These are phyloP conservation scores for Trichoderma hamatum DNA, from an alignment of 2,329 filamentous ascomycete genomes.

Conservation along the genomic window DNA sequence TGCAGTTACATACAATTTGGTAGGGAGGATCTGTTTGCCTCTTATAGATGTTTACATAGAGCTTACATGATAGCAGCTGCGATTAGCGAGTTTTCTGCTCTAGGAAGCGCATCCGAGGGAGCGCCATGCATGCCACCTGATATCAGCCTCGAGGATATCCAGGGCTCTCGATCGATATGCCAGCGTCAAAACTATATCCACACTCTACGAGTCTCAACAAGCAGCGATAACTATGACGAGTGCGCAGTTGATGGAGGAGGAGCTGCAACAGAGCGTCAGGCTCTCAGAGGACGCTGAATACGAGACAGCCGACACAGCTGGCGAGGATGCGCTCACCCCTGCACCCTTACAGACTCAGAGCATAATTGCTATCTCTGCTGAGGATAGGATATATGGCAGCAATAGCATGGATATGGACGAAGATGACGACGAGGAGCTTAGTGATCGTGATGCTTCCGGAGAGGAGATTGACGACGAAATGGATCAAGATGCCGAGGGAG, in stretches of 20 bases:
- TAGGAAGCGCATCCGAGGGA: constrained; percentile 15
- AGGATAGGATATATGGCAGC: not conserved
- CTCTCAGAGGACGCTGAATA: constrained; percentile 55
- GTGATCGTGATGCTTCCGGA: constrained; percentile 47
- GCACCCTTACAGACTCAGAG: constrained; percentile 27
- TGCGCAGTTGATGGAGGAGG: constrained; percentile 59
- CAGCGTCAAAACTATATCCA: constrained; percentile 26
- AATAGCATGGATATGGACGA: constrained; percentile 30
- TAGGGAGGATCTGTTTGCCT: not conserved
- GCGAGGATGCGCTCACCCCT: constrained; percentile 34
- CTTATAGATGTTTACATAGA: not conserved
- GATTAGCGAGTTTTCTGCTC: constrained; percentile 27
- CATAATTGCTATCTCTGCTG: not conserved
- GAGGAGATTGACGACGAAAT: constrained; percentile 46
- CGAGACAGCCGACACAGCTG: constrained; percentile 40
- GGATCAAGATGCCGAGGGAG: constrained; percentile 41
- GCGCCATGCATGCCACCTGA: constrained; percentile 34
- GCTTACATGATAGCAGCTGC: constrained; percentile 24
- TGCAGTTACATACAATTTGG: constrained; percentile 15
- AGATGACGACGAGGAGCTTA: constrained; percentile 42
- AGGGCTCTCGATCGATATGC: constrained; percentile 38
- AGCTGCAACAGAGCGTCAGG: constrained; percentile 59
- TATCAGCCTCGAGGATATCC: constrained; percentile 31
- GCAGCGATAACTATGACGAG: constrained; percentile 49
- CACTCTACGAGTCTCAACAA: constrained; percentile 31